Evolutionary conservation across 768 basidiomycete genomes (phyloP).

Genomic region (Termitomyces sp.): DNA sequence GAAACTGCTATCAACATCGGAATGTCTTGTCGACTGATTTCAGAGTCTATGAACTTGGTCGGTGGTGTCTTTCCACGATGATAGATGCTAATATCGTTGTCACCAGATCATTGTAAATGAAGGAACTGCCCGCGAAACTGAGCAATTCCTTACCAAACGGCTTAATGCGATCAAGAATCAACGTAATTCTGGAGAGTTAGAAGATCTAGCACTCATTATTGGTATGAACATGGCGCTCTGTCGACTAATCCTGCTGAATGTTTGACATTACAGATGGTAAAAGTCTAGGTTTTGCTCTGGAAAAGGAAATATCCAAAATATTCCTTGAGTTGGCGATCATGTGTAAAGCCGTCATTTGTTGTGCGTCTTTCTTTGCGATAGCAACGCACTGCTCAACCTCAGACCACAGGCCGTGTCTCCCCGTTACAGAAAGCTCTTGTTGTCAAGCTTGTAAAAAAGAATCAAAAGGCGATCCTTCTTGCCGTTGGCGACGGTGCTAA

Average conservation of each 20-base stretch:
- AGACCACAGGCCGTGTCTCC: constrained; percentile 78
- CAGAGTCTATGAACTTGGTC: constrained; percentile 98
- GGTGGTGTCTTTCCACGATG: constrained; percentile 14
- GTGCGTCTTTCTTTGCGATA: constrained; percentile 39
- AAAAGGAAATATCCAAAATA: constrained; percentile 83
- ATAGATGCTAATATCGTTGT: neutral
- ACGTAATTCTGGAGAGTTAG: constrained; percentile 83
- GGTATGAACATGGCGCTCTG: constrained; percentile 36
- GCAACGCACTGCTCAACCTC: constrained; percentile 1
- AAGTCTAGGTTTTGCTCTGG: constrained; percentile 86
- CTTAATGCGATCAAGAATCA: constrained; percentile 92
- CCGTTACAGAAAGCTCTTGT: constrained; percentile 96
- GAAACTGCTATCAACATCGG: constrained; percentile 99
- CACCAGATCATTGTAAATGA: constrained; percentile 91
- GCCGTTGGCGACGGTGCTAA: constrained; percentile 98
- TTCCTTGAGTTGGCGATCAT: constrained; percentile 95
- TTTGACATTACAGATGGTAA: constrained; percentile 69
- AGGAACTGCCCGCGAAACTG: constrained; percentile 71
- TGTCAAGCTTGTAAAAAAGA: constrained; percentile 98
- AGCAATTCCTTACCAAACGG: constrained; percentile 84
- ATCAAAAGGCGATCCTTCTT: constrained; percentile 86
- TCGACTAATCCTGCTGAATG: neutral
- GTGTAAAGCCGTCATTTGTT: constrained; percentile 99
- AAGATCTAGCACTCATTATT: constrained; percentile 92
- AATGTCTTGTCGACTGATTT: constrained; percentile 93